Evolutionary conservation across 116 monocot species (phyloP).

Genomic region (Phalaenopsis hybrid): DNA sequence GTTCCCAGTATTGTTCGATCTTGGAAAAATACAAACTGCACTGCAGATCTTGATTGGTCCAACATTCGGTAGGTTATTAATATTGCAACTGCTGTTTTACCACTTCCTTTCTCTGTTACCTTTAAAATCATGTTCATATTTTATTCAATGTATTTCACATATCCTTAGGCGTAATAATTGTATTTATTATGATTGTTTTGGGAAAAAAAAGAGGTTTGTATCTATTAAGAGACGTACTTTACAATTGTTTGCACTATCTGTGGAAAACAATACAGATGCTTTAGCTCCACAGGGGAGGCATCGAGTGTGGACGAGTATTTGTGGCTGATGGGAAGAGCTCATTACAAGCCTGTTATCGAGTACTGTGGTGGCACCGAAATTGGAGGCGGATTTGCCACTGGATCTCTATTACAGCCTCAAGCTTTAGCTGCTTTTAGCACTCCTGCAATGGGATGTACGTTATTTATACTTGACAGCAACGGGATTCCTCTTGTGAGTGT

Average conservation of each 20-base stretch:
- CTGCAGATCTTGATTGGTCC: constrained; percentile 83
- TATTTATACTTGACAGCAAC: constrained; percentile 68
- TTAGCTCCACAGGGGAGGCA: constrained; percentile 92
- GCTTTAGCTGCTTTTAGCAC: constrained; percentile 91
- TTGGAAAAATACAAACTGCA: constrained; percentile 88
- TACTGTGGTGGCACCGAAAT: constrained; percentile 98
- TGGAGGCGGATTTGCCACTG: constrained; percentile 84
- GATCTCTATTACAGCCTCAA: constrained; percentile 79
- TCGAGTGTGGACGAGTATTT: constrained; percentile 86
- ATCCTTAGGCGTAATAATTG: not conserved
- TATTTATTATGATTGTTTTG: not conserved
- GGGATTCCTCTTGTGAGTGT: constrained; percentile 76
- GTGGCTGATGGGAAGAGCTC: constrained; percentile 91
- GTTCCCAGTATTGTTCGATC: constrained; percentile 94
- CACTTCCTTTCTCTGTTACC: not conserved
- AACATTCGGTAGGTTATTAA: constrained; percentile 53
- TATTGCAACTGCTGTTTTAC: not conserved
- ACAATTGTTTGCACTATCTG: not conserved
- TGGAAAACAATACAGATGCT: constrained; percentile 45
- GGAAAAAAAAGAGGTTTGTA: not conserved
- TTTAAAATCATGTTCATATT: not conserved
- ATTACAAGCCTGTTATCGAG: constrained; percentile 90
- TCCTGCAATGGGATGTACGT: constrained; percentile 76
- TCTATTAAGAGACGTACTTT: not conserved
- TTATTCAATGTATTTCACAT: not conserved